A percentile compares a stretch with the other conserved stretches of the same genome.
Conservation (phyloP, 805 yeast species). For the Ogataea nakhonphanomensis region DNA sequence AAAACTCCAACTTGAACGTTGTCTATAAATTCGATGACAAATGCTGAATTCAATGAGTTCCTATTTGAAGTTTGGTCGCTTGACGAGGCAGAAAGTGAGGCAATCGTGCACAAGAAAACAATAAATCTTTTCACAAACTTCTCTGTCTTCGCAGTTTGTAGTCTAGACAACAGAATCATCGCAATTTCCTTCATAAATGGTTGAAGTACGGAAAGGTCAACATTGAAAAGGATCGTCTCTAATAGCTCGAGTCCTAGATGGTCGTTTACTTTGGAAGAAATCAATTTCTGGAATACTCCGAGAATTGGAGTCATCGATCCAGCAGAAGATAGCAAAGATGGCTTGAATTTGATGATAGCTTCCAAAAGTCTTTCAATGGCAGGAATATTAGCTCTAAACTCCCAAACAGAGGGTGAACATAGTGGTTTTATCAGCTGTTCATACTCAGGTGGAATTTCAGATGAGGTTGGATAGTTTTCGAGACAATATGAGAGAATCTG, state of each 20-base stretch:
- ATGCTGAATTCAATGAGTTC: slow-evolving; percentile 33
- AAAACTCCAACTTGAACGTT: slow-evolving; percentile 64
- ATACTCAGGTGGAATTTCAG: slow-evolving; percentile 60
- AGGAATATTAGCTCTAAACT: slow-evolving; percentile 86
- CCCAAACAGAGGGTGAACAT: slow-evolving; percentile 92
- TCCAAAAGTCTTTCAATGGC: slow-evolving; percentile 80
- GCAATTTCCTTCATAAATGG: slow-evolving; percentile 70
- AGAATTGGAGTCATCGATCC: slow-evolving; percentile 67
- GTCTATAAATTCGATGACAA: slow-evolving; percentile 63
- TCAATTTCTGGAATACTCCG: slow-evolving; percentile 94
- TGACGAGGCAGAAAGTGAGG: slow-evolving; percentile 21
- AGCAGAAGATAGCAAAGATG: slow-evolving; percentile 36
- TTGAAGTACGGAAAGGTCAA: slow-evolving; percentile 49
- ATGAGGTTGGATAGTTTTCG: slow-evolving; percentile 50
- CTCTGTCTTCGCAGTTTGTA: slow-evolving; percentile 79
- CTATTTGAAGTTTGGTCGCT: slow-evolving; percentile 24
- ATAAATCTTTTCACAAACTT: slow-evolving; percentile 71
- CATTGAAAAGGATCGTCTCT: slow-evolving; percentile 57
- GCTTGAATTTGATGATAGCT: slow-evolving; percentile 55
- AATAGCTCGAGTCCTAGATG: slow-evolving; percentile 79
- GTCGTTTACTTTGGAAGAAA: slow-evolving; percentile 82
- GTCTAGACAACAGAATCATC: slow-evolving; percentile 68
- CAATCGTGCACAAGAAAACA: slow-evolving; percentile 47
- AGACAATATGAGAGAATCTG: slow-evolving; percentile 82
- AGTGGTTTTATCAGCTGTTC: slow-evolving; percentile 72